Conservation (phyloP, 2,329 filamentous ascomycete genomes). For the Nemania bipapillata region DNA sequence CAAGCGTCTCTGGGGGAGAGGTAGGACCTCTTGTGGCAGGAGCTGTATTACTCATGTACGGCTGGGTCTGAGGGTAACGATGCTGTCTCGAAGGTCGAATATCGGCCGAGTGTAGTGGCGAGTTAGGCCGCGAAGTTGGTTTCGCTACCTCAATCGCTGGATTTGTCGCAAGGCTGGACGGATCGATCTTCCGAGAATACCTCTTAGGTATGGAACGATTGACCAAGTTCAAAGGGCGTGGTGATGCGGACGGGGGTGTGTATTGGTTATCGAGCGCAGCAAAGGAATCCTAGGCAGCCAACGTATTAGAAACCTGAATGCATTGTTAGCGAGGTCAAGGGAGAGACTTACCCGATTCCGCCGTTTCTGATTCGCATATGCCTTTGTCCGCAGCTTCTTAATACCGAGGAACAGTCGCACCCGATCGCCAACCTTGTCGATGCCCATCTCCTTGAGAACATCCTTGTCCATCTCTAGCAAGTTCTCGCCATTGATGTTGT, state of each 20-base stretch:
- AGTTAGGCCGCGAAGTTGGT: conserved; percentile 73
- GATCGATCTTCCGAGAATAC: conserved; percentile 71
- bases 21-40: conserved; percentile 65
- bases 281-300: conserved; percentile 76
- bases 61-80: conserved; percentile 66
- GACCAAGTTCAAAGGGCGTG: conserved; percentile 68
- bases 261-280: conserved; percentile 77
- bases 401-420: conserved; percentile 89
- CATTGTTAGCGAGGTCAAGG: neutral
- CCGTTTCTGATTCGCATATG: conserved; percentile 81
- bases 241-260: conserved; percentile 71
- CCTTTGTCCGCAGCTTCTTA: conserved; percentile 81
- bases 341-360: conserved; percentile 77
- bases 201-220: conserved; percentile 65
- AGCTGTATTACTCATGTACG: conserved; percentile 60
- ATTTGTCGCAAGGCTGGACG: conserved; percentile 53
- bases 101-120: conserved; percentile 71
- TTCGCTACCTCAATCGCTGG: conserved; percentile 61
- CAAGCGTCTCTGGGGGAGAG: conserved; percentile 71
- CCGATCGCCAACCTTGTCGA: conserved; percentile 96
- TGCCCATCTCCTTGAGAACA: conserved; percentile 95
- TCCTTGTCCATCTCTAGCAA: conserved; percentile 96
- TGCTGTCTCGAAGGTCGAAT: conserved; percentile 62
- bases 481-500: conserved; percentile 98
- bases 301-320: conserved; percentile 24